Evolutionary conservation across 768 basidiomycete species (phyloP), one percentile per base, ranked within the genome.

Genomic region (Auricularia heimuer): DNA sequence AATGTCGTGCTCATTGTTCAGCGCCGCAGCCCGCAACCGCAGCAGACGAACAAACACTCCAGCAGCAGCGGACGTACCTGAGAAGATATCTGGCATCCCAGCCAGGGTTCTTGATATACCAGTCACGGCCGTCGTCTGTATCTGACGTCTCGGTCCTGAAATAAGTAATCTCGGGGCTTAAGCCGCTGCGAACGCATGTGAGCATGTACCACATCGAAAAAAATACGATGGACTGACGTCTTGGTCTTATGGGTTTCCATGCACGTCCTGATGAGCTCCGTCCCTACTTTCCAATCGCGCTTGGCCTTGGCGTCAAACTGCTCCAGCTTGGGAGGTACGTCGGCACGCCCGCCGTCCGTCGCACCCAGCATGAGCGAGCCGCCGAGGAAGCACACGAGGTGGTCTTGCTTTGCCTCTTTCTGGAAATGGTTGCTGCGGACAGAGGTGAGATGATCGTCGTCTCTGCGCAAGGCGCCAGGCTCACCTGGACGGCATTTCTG

Each of bases 51-150:
- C 29, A 29, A 29, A 3, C 29, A 29, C 29, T 29, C 2, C 29
- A 1, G 29, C 29, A 29, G 11, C 24, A 54, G 51, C 11, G 36
- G 54, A 73, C 81, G 33, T 65, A 84, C 84, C 94, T 85, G 8
- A 98, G 85, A 74, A 98, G 97, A 73, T 98, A 97, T 45, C 94
- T 85, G 11, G 93, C 93, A 69, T 96, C 94, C 67, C 94, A 87
- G 76, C 67, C 8, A 65, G 14, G 63, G 63, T 12, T 67, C 70
- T 93, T 95, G 78, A 96, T 94, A 71, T 94, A 96, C 94, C 94
- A 97, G 71, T 95, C 94, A 16, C 76, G 63, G 8, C 39, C 39
- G 39, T 42, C 39, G 12, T 42, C 39, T 7, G 39, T 8, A 1
- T 83, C 82, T 21, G 80, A 77, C 37, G 75, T 73, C 21, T 76